phyloP scores from a whole-genome alignment of 2,329 filamentous ascomycete genomes.

The Trichophyton benhamiae region DNA sequence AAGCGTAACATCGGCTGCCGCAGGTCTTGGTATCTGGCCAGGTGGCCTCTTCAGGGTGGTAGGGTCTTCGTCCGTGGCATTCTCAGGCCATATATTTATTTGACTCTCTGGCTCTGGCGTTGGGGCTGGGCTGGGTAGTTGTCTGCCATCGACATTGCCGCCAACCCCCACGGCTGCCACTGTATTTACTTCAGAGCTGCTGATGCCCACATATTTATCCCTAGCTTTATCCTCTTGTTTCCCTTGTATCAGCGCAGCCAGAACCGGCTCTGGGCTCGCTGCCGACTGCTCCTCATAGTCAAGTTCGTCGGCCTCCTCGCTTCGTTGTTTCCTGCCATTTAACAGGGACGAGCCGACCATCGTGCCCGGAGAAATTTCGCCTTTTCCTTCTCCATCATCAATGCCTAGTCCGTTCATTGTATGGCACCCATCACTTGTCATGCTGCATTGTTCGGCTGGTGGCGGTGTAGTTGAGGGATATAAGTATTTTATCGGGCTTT shows the following conservation, averaged over 20 bases:
- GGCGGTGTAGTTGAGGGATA: neutral
- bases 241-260: neutral
- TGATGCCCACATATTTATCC: neutral
- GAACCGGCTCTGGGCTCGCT: neutral
- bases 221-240: neutral
- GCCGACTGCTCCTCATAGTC: neutral
- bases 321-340: neutral
- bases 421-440: neutral
- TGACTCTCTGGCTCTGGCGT: neutral
- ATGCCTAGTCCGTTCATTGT: neutral
- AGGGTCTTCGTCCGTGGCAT: neutral
- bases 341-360: neutral
- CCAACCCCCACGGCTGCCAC: neutral
- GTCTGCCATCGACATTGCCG: neutral
- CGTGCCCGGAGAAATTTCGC: neutral
- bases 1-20: neutral
- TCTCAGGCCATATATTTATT: neutral
- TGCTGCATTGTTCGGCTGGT: neutral
- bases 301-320: neutral
- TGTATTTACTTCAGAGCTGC: neutral
- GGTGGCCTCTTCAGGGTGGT: conserved; percentile 9
- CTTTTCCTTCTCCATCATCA: neutral
- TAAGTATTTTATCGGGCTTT: too few relatives aligned
- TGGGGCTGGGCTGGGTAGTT: neutral
- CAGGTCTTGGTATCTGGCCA: conserved; percentile 8